phyloP scores from a whole-genome alignment of 2,329 filamentous ascomycete genomes.

The Fusarium falciforme region DNA sequence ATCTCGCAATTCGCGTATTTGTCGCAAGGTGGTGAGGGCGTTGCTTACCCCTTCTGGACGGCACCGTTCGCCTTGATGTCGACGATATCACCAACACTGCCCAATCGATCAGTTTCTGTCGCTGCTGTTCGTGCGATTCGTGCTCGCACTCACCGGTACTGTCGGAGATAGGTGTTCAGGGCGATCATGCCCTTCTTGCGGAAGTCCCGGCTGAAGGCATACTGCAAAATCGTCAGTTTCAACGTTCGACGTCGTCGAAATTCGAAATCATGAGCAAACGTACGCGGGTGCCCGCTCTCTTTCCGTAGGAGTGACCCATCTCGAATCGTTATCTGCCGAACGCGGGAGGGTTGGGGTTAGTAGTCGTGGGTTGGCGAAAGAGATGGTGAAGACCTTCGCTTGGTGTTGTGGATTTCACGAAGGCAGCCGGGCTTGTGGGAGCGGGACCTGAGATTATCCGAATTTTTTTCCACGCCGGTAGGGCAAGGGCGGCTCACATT shows the following conservation, averaged over 20 bases:
- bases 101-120: conserved; percentile 55
- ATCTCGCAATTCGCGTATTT: conserved; percentile 28
- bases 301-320: conserved; percentile 90
- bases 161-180: conserved; percentile 92
- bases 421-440: conserved; percentile 51
- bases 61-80: conserved; percentile 99
- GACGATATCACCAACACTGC: conserved; percentile 95
- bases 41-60: conserved; percentile 91
- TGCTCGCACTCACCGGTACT: conserved; percentile 76
- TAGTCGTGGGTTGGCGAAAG: conserved; percentile 57
- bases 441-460: conserved; percentile 52
- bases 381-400: conserved; percentile 48
- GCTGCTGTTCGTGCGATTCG: neutral
- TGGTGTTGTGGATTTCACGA: conserved; percentile 52
- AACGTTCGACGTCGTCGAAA: conserved; percentile 42
- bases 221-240: conserved; percentile 58
- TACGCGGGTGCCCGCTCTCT: conserved; percentile 87
- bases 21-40: conserved; percentile 29
- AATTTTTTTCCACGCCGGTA: conserved; percentile 46
- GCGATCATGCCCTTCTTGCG: conserved; percentile 95
- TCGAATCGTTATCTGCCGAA: conserved; percentile 65
- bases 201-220: conserved; percentile 95
- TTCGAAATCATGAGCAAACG: conserved; percentile 52
- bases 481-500: conserved; percentile 47
- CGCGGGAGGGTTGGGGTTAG: conserved; percentile 52